Percentiles rank a stretch among this genome's conserved stretches.
These are phyloP conservation scores for Melastoma candidum DNA, from an alignment of 441 rosid genomes.

Conservation along the genomic window DNA sequence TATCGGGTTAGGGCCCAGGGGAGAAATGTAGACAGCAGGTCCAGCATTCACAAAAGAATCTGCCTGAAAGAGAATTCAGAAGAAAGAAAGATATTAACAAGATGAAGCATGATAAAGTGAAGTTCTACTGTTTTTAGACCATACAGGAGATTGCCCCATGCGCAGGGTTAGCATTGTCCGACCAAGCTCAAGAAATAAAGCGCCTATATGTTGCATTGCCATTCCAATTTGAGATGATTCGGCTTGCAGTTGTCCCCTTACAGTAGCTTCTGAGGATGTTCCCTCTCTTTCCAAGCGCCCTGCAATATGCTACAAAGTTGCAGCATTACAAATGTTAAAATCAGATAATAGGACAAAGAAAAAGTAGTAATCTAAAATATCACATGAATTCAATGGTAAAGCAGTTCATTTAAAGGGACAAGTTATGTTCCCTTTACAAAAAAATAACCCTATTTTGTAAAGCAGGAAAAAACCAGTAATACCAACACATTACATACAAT, in stretches of 20 bases:
- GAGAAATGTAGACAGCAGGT: slow-evolving; percentile 24
- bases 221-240: slow-evolving; percentile 18
- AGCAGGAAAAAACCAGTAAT: no score
- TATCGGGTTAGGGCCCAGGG: slow-evolving; percentile 22
- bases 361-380: no score
- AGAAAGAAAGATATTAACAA: slow-evolving; percentile 1
- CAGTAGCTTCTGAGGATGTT: slow-evolving; percentile 22
- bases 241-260: slow-evolving; percentile 17
- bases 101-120: slow-evolving; percentile 3
- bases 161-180: slow-evolving; percentile 28
- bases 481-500: no score
- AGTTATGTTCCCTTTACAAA: no score
- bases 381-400: no score
- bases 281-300: slow-evolving; percentile 24
- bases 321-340: slow-evolving; percentile 36
- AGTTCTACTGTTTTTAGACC: slow-evolving; percentile 7
- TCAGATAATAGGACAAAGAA: slow-evolving; percentile 26
- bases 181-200: slow-evolving; percentile 31
- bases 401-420: no score
- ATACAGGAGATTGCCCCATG: slow-evolving; percentile 31
- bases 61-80: slow-evolving; percentile 15
- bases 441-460: no score
- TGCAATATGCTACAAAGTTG: slow-evolving; percentile 33
- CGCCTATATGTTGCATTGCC: slow-evolving; percentile 28
- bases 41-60: slow-evolving; percentile 32